These are phyloP conservation scores for Torrubiella hemipterigena DNA, from an alignment of 2,329 filamentous ascomycete genomes.

Conservation along the genomic window DNA sequence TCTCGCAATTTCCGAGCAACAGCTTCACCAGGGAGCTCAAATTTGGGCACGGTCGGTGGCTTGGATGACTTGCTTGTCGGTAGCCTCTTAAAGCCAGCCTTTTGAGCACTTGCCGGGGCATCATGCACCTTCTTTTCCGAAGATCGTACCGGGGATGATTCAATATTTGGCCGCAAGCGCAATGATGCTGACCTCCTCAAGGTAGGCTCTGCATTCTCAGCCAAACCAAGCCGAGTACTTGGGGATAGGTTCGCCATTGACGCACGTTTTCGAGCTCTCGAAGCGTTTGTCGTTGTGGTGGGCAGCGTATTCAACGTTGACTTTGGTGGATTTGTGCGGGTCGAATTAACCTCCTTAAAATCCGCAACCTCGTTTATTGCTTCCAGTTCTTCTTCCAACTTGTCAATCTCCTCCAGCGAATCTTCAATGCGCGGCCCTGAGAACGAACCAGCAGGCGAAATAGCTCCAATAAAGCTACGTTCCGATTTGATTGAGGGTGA, in stretches of 20 bases:
- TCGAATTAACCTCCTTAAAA: too few relatives aligned
- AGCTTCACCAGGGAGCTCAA: conserved; percentile 52
- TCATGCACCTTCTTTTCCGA: conserved; percentile 1
- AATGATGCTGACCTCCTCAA: conserved; percentile 30
- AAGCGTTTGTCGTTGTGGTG: too few relatives aligned
- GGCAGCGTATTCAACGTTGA: too few relatives aligned
- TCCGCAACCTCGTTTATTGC: conserved; percentile 30
- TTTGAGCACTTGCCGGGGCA: neutral
- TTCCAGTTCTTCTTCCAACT: conserved; percentile 49
- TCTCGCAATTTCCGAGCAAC: conserved; percentile 45
- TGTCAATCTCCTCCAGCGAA: conserved; percentile 49
- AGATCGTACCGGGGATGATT: conserved; percentile 3
- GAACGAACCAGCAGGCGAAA: conserved; percentile 17
- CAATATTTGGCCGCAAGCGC: conserved; percentile 18
- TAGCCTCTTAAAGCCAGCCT: conserved; percentile 1
- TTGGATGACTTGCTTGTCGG: conserved; percentile 36
- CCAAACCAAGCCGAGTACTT: too few relatives aligned
- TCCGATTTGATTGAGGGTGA: conserved; percentile 18
- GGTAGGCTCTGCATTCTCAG: conserved; percentile 21
- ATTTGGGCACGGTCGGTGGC: conserved; percentile 39
- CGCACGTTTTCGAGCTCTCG: conserved; percentile 18
- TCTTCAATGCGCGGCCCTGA: conserved; percentile 45
- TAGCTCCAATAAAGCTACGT: conserved; percentile 17
- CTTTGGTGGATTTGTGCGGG: too few relatives aligned
- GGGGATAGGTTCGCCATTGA: conserved; percentile 21